Percentiles rank a stretch among this genome's conserved stretches.
Conservation (phyloP, 108 stramenopile genomes). For the Pseudonitzschia pungens region DNA sequence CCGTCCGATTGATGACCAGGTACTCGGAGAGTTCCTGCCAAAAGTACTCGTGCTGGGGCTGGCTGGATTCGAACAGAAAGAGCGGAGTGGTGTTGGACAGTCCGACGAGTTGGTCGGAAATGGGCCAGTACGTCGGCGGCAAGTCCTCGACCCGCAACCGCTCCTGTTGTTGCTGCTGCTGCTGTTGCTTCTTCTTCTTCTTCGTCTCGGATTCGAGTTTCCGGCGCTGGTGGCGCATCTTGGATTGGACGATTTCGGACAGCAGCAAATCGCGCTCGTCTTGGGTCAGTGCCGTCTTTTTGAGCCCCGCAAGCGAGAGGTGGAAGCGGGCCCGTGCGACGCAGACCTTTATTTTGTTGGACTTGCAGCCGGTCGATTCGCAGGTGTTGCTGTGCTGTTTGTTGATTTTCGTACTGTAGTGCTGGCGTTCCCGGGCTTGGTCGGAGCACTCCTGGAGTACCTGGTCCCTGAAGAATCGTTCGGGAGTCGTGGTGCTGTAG, state of each 20-base stretch:
- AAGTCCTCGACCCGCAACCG: no score
- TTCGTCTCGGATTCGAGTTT: no score
- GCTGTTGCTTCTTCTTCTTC: constrained; percentile 35
- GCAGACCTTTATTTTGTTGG: constrained; percentile 15
- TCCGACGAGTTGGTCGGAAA: background rate
- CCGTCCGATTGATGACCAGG: background rate
- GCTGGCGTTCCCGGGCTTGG: no score
- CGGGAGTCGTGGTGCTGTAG: no score
- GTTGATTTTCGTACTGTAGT: no score
- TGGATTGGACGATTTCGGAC: no score
- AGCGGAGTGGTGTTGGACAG: constrained; percentile 31
- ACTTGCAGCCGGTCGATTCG: no score
- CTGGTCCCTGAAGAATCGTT: background rate
- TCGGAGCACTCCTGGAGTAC: background rate
- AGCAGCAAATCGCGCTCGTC: constrained; percentile 1
- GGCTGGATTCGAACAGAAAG: constrained; percentile 46
- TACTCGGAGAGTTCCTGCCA: constrained; percentile 28
- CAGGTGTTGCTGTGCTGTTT: no score
- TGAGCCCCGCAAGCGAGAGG: constrained; percentile 40
- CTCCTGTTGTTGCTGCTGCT: background rate
- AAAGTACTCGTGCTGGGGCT: constrained; percentile 28
- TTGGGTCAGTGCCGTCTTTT: constrained; percentile 24
- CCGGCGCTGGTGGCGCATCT: constrained; percentile 13
- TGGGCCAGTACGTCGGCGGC: no score
- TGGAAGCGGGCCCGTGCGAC: constrained; percentile 52